Evolutionary conservation across 306 rosid species (phyloP).

Genomic region (Quercus engelmannii): DNA sequence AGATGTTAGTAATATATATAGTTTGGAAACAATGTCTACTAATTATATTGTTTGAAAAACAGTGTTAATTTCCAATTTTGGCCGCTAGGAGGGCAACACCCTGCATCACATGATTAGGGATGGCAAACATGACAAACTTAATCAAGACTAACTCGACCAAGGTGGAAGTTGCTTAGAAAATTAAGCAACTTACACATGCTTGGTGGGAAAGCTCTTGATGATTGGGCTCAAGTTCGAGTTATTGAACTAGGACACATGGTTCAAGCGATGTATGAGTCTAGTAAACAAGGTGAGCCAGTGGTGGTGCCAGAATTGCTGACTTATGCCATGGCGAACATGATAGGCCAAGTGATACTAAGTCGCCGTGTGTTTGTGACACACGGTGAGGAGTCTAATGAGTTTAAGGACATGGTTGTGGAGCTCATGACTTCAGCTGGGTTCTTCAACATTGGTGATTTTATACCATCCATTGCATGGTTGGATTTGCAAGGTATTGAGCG

Average conservation of each 20-base stretch:
- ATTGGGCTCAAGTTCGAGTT: constrained; percentile 10
- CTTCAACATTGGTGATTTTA: constrained; percentile 32
- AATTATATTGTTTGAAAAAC: no score
- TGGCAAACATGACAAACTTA: no score
- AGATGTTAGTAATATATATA: no score
- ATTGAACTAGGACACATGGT: constrained; percentile 25
- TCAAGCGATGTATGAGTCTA: constrained; percentile 1
- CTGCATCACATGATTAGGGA: no score
- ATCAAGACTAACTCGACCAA: neutral
- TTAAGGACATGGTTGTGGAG: constrained; percentile 43
- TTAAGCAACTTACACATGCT: constrained; percentile 39
- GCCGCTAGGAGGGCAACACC: no score
- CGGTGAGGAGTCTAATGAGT: constrained; percentile 28
- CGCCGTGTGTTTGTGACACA: constrained; percentile 24
- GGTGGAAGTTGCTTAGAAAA: constrained; percentile 31
- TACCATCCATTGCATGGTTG: constrained; percentile 19
- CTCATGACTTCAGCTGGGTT: constrained; percentile 27
- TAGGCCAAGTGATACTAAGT: constrained; percentile 29
- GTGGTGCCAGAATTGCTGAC: constrained; percentile 23
- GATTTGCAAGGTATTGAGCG: constrained; percentile 30
- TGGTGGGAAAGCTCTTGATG: constrained; percentile 29
- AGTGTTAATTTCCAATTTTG: no score
- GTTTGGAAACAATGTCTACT: no score
- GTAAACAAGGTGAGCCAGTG: constrained; percentile 12
- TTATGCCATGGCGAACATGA: constrained; percentile 27